Percentiles rank a stretch among this genome's conserved stretches.
Conservation (phyloP, 108 stramenopile genomes). For the Aurantiochytrium sp. region DNA sequence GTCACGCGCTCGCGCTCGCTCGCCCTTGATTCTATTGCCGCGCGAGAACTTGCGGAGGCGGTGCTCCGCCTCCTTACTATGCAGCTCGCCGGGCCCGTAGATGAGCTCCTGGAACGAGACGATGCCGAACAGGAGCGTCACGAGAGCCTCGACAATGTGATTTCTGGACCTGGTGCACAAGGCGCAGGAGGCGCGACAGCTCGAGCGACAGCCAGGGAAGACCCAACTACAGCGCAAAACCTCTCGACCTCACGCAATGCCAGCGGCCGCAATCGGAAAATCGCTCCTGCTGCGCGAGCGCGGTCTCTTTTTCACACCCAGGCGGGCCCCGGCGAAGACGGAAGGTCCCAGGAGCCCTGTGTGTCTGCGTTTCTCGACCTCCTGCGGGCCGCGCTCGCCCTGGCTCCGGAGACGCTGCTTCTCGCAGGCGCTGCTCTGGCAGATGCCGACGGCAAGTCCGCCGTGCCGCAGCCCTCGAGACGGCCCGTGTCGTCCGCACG, state of each 20-base stretch:
- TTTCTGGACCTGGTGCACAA: background rate
- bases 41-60: background rate
- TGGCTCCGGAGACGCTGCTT: background rate
- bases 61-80: background rate
- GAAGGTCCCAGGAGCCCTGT: background rate
- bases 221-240: no score
- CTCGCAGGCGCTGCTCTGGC: background rate
- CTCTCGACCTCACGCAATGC: no score
- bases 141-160: background rate
- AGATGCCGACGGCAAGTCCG: background rate
- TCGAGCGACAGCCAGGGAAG: no score
- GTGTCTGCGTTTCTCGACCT: background rate
- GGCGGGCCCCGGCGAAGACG: background rate
- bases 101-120: background rate
- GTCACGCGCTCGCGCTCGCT: background rate
- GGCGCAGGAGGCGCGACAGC: no score
- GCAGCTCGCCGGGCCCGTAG: background rate
- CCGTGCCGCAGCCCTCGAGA: background rate
- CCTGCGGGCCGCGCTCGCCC: background rate
- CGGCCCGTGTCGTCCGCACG: no score
- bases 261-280: no score
- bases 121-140: background rate
- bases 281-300: background rate
- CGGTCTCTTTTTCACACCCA: background rate
- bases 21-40: background rate